A percentile compares a stretch with the other conserved stretches of the same genome.
Evolutionary conservation across 2,329 filamentous ascomycete species (phyloP).

Genomic region (Colletotrichum melonis): DNA sequence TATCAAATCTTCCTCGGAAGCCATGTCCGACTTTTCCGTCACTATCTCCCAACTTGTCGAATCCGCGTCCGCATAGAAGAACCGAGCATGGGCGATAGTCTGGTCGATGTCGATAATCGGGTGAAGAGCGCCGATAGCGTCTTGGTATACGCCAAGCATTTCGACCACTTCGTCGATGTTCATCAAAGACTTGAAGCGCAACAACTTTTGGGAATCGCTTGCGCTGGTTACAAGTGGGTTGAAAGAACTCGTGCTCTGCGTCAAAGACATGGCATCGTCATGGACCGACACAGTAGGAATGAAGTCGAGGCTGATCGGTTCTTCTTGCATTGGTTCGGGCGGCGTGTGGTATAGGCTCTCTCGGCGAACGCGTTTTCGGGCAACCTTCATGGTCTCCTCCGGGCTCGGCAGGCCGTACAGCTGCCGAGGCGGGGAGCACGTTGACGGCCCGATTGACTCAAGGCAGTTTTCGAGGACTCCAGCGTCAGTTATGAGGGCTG

Average conservation of each 20-base stretch:
- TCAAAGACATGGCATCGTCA: not conserved
- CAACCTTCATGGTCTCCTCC: not conserved
- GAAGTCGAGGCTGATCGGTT: not conserved
- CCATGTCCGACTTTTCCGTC: not conserved
- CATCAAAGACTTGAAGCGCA: not conserved
- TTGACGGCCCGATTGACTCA: not conserved
- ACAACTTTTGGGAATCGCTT: not conserved
- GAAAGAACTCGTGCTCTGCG: not conserved
- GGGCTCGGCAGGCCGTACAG: not conserved
- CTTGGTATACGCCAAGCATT: not conserved
- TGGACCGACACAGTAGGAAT: not conserved
- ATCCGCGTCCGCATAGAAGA: not conserved
- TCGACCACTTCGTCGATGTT: not conserved
- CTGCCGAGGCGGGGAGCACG: not conserved
- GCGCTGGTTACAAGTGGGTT: not conserved
- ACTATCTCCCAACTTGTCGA: not conserved
- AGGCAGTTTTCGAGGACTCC: not conserved
- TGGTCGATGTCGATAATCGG: not conserved
- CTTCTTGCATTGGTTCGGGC: not conserved
- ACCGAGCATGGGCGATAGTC: not conserved
- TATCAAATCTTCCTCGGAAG: not conserved
- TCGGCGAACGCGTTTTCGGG: not conserved
- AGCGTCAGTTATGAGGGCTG: not conserved
- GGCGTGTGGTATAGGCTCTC: not conserved
- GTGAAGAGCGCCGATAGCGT: not conserved